Conservation (phyloP, 2,329 filamentous ascomycete genomes). For the Mycogone perniciosa region DNA sequence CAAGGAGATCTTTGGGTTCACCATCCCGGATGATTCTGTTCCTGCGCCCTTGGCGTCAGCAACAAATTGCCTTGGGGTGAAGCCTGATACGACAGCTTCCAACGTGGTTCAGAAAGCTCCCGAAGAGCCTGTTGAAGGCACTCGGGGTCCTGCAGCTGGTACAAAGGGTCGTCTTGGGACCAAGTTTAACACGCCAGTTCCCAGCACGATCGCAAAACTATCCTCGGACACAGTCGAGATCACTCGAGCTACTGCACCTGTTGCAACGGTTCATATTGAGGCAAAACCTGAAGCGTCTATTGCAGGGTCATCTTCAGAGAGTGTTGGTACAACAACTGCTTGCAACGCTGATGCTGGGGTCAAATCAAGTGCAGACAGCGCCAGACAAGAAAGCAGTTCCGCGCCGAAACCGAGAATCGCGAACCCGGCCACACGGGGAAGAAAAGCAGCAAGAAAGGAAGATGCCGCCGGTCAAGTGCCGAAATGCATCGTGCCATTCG, state of each 20-base stretch:
- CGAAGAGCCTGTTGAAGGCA: too few species aligned
- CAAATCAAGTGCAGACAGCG: neutral
- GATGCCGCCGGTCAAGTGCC: constrained; percentile 45
- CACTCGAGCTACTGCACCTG: neutral
- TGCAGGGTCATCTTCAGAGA: too few species aligned
- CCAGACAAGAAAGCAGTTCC: neutral
- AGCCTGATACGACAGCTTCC: neutral
- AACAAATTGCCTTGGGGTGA: constrained; percentile 6
- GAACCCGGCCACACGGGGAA: constrained; percentile 48
- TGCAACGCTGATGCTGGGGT: neutral
- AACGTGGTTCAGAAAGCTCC: too few species aligned
- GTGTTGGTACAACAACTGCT: too few species aligned
- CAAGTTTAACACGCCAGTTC: too few species aligned
- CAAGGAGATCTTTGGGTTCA: constrained; percentile 41
- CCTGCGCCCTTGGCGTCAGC: constrained; percentile 16
- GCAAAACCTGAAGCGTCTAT: too few species aligned
- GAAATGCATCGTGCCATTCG: constrained; percentile 34
- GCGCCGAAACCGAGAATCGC: constrained; percentile 21
- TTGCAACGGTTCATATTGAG: neutral
- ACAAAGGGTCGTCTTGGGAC: too few species aligned
- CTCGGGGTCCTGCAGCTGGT: too few species aligned
- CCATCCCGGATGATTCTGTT: constrained; percentile 15
- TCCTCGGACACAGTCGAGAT: too few species aligned
- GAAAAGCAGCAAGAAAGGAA: constrained; percentile 45
- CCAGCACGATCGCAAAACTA: neutral